phyloP scores from a whole-genome alignment of 1,284 basidiomycete species.

The Coriolopsis trogii region DNA sequence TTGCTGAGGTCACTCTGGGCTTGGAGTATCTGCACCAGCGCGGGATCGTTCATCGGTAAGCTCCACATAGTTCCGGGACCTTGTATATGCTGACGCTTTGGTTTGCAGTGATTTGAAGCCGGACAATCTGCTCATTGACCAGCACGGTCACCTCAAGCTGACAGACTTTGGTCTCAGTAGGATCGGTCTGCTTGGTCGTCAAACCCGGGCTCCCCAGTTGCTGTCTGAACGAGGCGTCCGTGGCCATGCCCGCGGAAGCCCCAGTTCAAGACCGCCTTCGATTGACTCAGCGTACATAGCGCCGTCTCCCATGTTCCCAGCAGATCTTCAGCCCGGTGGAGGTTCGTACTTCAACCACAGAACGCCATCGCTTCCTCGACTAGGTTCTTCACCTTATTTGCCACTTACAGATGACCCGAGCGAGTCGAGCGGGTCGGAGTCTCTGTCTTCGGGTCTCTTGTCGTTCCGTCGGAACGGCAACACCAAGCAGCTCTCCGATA shows the following conservation, averaged over 20 bases:
- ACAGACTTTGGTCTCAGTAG: slow-evolving; percentile 98
- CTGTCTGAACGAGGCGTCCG: slow-evolving; percentile 44
- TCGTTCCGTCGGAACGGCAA: slow-evolving; percentile 46
- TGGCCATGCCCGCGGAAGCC: slow-evolving; percentile 61
- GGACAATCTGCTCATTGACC: slow-evolving; percentile 96
- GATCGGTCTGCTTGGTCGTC: slow-evolving; percentile 96
- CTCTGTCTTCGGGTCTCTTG: slow-evolving; percentile 57
- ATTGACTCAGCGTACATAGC: slow-evolving; percentile 82
- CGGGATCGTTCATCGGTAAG: slow-evolving; percentile 96
- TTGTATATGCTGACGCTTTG: not conserved
- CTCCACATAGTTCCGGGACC: slow-evolving; percentile 7
- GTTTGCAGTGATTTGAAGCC: slow-evolving; percentile 90
- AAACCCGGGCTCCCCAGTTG: slow-evolving; percentile 81
- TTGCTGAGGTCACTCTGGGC: slow-evolving; percentile 94
- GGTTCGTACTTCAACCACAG: slow-evolving; percentile 84
- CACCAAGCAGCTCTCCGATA: slow-evolving; percentile 58
- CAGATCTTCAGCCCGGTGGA: slow-evolving; percentile 53
- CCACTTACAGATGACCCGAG: slow-evolving; percentile 76
- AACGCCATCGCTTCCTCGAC: slow-evolving; percentile 56
- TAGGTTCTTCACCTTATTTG: slow-evolving; percentile 66
- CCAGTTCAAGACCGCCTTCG: slow-evolving; percentile 76
- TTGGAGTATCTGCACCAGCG: slow-evolving; percentile 94
- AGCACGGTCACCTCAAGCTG: slow-evolving; percentile 94
- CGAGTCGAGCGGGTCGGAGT: slow-evolving; percentile 89
- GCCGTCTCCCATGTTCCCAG: slow-evolving; percentile 62